A percentile compares a stretch with the other conserved stretches of the same genome.
Evolutionary conservation across 2,329 filamentous ascomycete genomes (phyloP).

Genomic region (Diaporthe ampelina): DNA sequence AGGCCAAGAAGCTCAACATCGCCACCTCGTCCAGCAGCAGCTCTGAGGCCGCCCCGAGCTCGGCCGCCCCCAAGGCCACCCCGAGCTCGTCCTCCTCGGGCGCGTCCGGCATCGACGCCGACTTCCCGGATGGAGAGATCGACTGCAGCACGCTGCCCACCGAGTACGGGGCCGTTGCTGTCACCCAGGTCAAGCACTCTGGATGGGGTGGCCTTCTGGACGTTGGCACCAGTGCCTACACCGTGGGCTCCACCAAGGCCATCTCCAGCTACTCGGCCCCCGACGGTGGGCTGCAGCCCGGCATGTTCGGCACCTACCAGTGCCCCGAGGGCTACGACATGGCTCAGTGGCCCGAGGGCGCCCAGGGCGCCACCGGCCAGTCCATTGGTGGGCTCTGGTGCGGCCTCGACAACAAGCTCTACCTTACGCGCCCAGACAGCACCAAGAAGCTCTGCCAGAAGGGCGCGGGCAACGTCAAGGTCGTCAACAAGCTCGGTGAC

Average conservation of each 20-base stretch:
- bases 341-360: slow-evolving; percentile 82
- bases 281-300: slow-evolving; percentile 72
- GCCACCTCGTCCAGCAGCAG: slow-evolving; percentile 47
- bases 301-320: slow-evolving; percentile 89
- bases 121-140: slow-evolving; percentile 83
- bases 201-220: slow-evolving; percentile 88
- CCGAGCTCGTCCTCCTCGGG: slow-evolving; percentile 49
- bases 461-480: slow-evolving; percentile 78
- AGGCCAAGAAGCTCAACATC: slow-evolving; percentile 57
- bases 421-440: slow-evolving; percentile 78
- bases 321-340: slow-evolving; percentile 95
- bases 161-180: slow-evolving; percentile 81
- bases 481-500: slow-evolving; percentile 80
- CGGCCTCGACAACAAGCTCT: slow-evolving; percentile 78
- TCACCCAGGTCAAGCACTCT: slow-evolving; percentile 76
- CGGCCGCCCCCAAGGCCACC: slow-evolving; percentile 47
- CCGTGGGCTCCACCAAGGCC: slow-evolving; percentile 46
- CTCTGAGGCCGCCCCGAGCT: slow-evolving; percentile 40
- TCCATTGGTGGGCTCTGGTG: slow-evolving; percentile 92
- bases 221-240: slow-evolving; percentile 32
- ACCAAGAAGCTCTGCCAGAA: slow-evolving; percentile 78
- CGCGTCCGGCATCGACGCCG: slow-evolving; percentile 69
- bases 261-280: slow-evolving; percentile 78
- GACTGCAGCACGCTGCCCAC: slow-evolving; percentile 79
- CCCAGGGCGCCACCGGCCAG: slow-evolving; percentile 84